Conservation (phyloP, 192 early-diverging fungal species). For the Chytriomyces confervae region DNA sequence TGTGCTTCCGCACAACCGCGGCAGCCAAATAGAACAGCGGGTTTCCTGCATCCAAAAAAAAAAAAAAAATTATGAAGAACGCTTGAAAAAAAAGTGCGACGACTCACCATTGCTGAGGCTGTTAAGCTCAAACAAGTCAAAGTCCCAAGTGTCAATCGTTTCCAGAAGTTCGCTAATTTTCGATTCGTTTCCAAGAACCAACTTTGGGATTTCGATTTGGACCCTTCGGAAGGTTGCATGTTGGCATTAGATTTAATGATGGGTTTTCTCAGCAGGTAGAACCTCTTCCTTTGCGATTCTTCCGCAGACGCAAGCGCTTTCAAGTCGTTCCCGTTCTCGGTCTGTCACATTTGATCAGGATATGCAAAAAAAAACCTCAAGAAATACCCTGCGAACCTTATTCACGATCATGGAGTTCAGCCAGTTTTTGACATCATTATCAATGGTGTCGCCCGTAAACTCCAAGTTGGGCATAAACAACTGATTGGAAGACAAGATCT, state of each 20-base stretch:
- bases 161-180: slow-evolving; percentile 37
- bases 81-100: slow-evolving; percentile 2
- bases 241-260: not conserved
- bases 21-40: slow-evolving; percentile 42
- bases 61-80: slow-evolving; percentile 22
- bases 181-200: slow-evolving; percentile 1
- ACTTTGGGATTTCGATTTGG: not conserved
- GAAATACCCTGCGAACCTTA: slow-evolving; percentile 2
- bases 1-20: slow-evolving; percentile 34
- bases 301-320: not conserved
- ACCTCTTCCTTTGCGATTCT: not conserved
- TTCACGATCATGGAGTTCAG: slow-evolving; percentile 50
- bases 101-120: slow-evolving; percentile 20
- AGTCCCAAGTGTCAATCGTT: slow-evolving; percentile 45
- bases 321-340: not conserved
- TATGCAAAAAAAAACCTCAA: not conserved
- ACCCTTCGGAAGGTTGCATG: not conserved
- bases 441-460: slow-evolving; percentile 39
- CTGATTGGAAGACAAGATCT: slow-evolving; percentile 55
- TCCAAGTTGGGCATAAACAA: slow-evolving; percentile 55
- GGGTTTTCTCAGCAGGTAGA: too few species aligned
- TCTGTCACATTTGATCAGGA: not conserved
- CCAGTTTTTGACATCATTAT: slow-evolving; percentile 54
- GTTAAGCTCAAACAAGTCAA: slow-evolving; percentile 50
- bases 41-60: slow-evolving; percentile 41